Evolutionary conservation across 106 monocot species (phyloP), one percentile per base, ranked within the genome.

Genomic region (Dactylorhiza incarnata): DNA sequence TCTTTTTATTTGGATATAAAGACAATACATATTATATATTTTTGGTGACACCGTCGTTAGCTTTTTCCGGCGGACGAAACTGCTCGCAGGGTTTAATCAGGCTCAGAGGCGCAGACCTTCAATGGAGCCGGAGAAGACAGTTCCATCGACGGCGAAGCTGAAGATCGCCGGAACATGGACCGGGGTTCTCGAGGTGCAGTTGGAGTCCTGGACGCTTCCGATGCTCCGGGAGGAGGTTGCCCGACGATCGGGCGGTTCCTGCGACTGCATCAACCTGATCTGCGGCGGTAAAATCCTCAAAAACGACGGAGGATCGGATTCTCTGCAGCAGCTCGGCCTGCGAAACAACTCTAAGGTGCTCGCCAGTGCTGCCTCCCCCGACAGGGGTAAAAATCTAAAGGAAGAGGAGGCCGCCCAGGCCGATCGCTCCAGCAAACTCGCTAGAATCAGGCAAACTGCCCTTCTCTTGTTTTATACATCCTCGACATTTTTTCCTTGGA

Each of bases 271-370:
- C 76, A 94, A 88, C 37, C 80, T 99, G 44, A 99, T 99, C 73
- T 89, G 86, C 66, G 83, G 80, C 22, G 99, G 94, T 7, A 89
- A 87, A 72, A 79, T 94, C 19, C 77, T 94, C 23, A 84, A 58
- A 81, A 91, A 91, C 47, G 76, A 59, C 49, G 83, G 76, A 10
- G 81, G 73, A 6, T 63, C 50, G 2, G 49, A 76, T 15, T 66
- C 82, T 12, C 85, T 99, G 10, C 46, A 7, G 7, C 55, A 88
- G 69, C 49, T 87, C 26, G 99, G 94, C 3, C 51, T 99, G 15
- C 86, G 78, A 82, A 83, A 84, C 78, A 99, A 89, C 77, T 68
- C 91, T 22, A 99, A 99, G 79, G 74, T 99, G 20, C 86, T 99
- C 20, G 84, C 89, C 48, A 86, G 80, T 10, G 77, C 72, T 13